phyloP scores from a whole-genome alignment of 257 asterid species.

The Nyctanthes arbortristis region DNA sequence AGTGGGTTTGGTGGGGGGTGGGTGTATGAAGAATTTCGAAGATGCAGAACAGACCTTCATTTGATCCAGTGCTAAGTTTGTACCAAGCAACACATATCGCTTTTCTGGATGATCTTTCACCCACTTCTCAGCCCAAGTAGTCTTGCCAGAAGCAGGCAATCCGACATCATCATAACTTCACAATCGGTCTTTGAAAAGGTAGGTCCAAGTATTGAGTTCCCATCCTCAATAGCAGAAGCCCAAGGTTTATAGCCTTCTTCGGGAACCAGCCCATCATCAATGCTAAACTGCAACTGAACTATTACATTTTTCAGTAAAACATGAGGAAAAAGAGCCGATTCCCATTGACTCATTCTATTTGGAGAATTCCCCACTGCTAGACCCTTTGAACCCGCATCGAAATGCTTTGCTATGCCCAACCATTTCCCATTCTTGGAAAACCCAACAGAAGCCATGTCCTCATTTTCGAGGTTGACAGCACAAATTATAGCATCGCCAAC shows the following conservation, averaged over 20 bases:
- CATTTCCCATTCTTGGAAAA: slow-evolving; percentile 61
- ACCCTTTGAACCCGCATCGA: slow-evolving; percentile 51
- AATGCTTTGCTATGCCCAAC: slow-evolving; percentile 55
- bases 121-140: slow-evolving; percentile 71
- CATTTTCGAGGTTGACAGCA: slow-evolving; percentile 46
- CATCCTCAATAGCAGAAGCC: slow-evolving; percentile 46
- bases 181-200: slow-evolving; percentile 39
- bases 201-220: slow-evolving; percentile 48
- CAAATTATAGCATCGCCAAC: slow-evolving; percentile 59
- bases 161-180: slow-evolving; percentile 66
- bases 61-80: slow-evolving; percentile 51
- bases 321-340: slow-evolving; percentile 62
- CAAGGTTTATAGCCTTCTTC: slow-evolving; percentile 56
- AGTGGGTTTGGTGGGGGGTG: not conserved
- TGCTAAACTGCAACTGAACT: slow-evolving; percentile 52
- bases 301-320: slow-evolving; percentile 56
- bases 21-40: not conserved
- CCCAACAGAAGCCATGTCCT: slow-evolving; percentile 53
- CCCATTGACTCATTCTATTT: slow-evolving; percentile 29
- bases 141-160: slow-evolving; percentile 67
- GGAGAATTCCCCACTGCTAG: slow-evolving; percentile 42
- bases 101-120: slow-evolving; percentile 53
- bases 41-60: slow-evolving; percentile 54
- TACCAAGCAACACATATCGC: slow-evolving; percentile 61
- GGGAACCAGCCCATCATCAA: slow-evolving; percentile 49